A percentile compares a stretch with the other conserved stretches of the same genome.
These are phyloP conservation scores for Pseudopediastrum boryanum DNA, from an alignment of 139 green algal species.

Conservation along the genomic window DNA sequence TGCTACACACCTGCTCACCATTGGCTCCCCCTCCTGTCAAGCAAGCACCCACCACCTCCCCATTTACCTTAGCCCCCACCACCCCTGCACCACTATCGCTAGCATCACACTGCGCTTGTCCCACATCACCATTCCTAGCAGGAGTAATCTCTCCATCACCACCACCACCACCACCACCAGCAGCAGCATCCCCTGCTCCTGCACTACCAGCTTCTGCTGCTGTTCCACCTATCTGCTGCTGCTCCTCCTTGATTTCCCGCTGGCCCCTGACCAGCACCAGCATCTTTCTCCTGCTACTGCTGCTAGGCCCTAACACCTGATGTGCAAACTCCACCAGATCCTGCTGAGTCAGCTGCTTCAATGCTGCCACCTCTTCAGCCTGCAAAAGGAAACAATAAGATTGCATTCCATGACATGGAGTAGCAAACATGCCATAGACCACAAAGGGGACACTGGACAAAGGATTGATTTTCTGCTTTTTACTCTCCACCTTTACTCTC, in stretches of 20 bases:
- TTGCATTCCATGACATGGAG: neutral
- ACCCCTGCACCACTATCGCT: too few species aligned
- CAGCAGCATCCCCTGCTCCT: neutral
- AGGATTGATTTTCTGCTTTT: neutral
- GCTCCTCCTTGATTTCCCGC: constrained; percentile 7
- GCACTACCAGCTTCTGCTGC: neutral
- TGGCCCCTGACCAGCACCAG: constrained; percentile 45
- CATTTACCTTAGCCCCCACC: neutral
- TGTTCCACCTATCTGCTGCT: constrained; percentile 9
- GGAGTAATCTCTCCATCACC: neutral
- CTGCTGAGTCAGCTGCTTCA: constrained; percentile 53
- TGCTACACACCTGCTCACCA: neutral
- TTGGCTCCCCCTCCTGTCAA: neutral
- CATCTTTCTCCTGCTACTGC: constrained; percentile 43
- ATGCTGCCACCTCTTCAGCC: constrained; percentile 63
- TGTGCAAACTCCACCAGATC: constrained; percentile 69
- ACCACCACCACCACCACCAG: neutral
- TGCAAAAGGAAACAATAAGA: constrained; percentile 13
- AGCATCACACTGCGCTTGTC: neutral
- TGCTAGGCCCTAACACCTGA: constrained; percentile 5
- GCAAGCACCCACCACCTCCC: neutral
- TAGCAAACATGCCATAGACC: too few species aligned
- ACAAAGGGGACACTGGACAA: too few species aligned
- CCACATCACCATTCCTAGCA: too few species aligned
- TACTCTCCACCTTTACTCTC: neutral